Conservation (phyloP, 257 asterid species). For the Cordia subcordata region DNA sequence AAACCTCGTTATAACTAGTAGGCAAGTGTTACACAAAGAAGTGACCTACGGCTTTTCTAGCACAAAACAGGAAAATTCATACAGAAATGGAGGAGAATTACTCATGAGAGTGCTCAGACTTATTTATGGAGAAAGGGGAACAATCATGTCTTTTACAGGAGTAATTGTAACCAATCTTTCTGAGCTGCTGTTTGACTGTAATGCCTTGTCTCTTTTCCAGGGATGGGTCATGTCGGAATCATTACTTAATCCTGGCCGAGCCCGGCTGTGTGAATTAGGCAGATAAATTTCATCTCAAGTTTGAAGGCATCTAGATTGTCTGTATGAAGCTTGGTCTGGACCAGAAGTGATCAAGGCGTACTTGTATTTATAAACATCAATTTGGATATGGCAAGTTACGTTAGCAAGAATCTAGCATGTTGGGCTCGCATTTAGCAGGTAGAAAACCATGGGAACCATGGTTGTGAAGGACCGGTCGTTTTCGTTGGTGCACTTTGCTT, state of each 20-base stretch:
- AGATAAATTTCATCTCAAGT: conserved; percentile 14
- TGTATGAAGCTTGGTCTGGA: background rate
- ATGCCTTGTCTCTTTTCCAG: conserved; percentile 34
- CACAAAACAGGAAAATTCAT: too few relatives aligned
- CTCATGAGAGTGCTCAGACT: too few relatives aligned
- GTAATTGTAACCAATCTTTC: background rate
- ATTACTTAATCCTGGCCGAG: conserved; percentile 85
- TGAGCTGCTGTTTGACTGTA: background rate
- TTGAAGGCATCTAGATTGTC: background rate
- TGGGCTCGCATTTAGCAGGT: background rate
- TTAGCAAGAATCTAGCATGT: too few relatives aligned
- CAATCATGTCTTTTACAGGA: background rate
- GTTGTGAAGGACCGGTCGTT: background rate
- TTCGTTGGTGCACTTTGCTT: background rate
- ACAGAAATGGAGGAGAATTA: too few relatives aligned
- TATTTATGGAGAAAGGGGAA: too few relatives aligned
- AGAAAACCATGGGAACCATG: background rate
- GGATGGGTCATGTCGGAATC: conserved; percentile 99
- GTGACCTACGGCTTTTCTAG: too few relatives aligned
- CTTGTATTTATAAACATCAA: background rate
- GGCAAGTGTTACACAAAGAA: too few relatives aligned
- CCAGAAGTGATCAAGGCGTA: background rate
- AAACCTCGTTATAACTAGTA: too few relatives aligned
- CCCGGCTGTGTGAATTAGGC: conserved; percentile 63
- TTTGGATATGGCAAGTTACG: background rate